Percentiles rank a stretch among this genome's conserved stretches.
phyloP scores from a whole-genome alignment of 2,329 filamentous ascomycete genomes.

The Blastomyces parvus region DNA sequence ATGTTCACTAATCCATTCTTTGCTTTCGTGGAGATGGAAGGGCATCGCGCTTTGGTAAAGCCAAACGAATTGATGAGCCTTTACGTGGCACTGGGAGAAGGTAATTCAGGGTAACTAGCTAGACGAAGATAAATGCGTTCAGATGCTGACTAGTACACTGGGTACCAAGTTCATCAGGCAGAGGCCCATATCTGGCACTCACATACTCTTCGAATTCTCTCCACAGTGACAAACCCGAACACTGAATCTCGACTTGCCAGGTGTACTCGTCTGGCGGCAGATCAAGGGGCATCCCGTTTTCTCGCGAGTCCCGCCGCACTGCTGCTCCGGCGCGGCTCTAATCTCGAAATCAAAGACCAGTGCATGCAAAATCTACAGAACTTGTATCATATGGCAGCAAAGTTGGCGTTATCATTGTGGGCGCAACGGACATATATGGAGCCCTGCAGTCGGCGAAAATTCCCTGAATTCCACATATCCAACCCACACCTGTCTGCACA shows the following conservation, averaged over 20 bases:
- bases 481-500: conserved; percentile 16
- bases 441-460: background rate
- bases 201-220: conserved; percentile 16
- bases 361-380: background rate
- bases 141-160: background rate
- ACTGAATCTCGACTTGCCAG: background rate
- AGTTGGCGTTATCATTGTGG: background rate
- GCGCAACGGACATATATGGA: background rate
- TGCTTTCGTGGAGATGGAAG: background rate
- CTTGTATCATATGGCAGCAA: background rate
- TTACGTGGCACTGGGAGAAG: background rate
- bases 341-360: background rate
- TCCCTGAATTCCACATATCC: background rate
- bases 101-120: background rate
- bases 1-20: background rate
- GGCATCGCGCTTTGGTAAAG: background rate
- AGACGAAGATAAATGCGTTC: background rate
- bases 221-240: conserved; percentile 7
- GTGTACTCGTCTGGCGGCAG: background rate
- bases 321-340: background rate
- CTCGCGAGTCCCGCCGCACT: background rate
- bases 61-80: background rate
- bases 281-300: background rate
- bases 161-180: conserved; percentile 13
- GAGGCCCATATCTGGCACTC: conserved; percentile 20